A percentile compares a stretch with the other conserved stretches of the same genome.
Conservation (phyloP, 495 filamentous ascomycete genomes). For the Podospora anserina region DNA sequence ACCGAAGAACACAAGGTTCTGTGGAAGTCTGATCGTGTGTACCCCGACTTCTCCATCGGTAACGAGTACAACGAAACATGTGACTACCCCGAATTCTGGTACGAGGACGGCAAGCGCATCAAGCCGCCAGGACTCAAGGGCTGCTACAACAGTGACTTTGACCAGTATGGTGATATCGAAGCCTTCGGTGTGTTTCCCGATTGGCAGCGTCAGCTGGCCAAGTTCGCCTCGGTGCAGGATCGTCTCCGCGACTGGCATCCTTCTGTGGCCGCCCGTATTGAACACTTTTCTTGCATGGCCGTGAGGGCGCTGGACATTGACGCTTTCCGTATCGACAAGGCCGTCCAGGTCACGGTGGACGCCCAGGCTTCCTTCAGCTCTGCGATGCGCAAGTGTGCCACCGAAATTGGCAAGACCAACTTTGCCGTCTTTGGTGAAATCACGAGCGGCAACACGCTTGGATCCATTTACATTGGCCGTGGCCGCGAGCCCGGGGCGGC, state of each 20-base stretch:
- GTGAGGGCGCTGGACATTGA: slow-evolving; percentile 65
- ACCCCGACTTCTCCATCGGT: slow-evolving; percentile 61
- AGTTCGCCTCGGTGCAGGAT: slow-evolving; percentile 74
- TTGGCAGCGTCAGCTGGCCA: slow-evolving; percentile 64
- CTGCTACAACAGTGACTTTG: slow-evolving; percentile 69
- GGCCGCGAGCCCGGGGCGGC: slow-evolving; percentile 56
- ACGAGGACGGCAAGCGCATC: slow-evolving; percentile 57
- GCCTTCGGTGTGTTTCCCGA: slow-evolving; percentile 67
- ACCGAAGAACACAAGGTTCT: slow-evolving; percentile 53
- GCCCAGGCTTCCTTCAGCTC: slow-evolving; percentile 57
- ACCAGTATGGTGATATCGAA: slow-evolving; percentile 66
- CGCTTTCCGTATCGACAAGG: slow-evolving; percentile 69
- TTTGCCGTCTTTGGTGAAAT: slow-evolving; percentile 67
- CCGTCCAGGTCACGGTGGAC: slow-evolving; percentile 62
- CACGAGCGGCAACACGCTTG: slow-evolving; percentile 60
- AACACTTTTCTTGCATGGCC: slow-evolving; percentile 64
- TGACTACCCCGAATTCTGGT: slow-evolving; percentile 65
- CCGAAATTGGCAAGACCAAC: slow-evolving; percentile 55
- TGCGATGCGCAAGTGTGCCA: slow-evolving; percentile 56
- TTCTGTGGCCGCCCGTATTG: slow-evolving; percentile 55
- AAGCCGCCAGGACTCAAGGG: slow-evolving; percentile 50
- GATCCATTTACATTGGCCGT: slow-evolving; percentile 64
- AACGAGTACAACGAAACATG: slow-evolving; percentile 60
- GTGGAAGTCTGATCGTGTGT: slow-evolving; percentile 58
- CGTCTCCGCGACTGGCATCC: slow-evolving; percentile 69